These are phyloP conservation scores for Hypoxylon sp. DNA, from an alignment of 2,329 filamentous ascomycete genomes.

Conservation along the genomic window DNA sequence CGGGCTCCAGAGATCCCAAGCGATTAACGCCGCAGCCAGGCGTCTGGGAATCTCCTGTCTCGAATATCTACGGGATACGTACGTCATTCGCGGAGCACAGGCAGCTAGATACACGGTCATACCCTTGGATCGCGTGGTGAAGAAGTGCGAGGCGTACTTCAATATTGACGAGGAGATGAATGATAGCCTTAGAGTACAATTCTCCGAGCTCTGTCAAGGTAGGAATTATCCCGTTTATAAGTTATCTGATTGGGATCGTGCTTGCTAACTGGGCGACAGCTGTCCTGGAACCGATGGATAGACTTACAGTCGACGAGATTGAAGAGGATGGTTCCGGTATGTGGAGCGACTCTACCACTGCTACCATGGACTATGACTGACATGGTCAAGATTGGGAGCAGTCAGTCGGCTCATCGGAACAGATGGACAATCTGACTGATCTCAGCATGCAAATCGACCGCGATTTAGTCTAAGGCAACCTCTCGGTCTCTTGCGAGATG, in stretches of 20 bases:
- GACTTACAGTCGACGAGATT: slow-evolving; percentile 68
- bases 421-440: slow-evolving; percentile 64
- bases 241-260: neutral
- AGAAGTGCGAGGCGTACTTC: slow-evolving; percentile 59
- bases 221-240: slow-evolving; percentile 39
- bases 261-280: slow-evolving; percentile 50
- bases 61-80: slow-evolving; percentile 61
- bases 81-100: slow-evolving; percentile 58
- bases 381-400: slow-evolving; percentile 66
- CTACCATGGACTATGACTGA: slow-evolving; percentile 56
- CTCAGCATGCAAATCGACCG: slow-evolving; percentile 59
- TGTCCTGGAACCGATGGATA: slow-evolving; percentile 64
- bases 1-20: slow-evolving; percentile 50
- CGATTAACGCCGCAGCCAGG: slow-evolving; percentile 55
- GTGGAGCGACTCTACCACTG: slow-evolving; percentile 59
- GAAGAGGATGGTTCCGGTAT: slow-evolving; percentile 72
- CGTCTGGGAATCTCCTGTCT: slow-evolving; percentile 62
- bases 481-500: neutral
- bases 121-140: slow-evolving; percentile 59
- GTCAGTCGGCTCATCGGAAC: slow-evolving; percentile 67
- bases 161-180: slow-evolving; percentile 51
- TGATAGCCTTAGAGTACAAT: slow-evolving; percentile 53
- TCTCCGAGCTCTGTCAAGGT: slow-evolving; percentile 56
- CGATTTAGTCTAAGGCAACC: slow-evolving; percentile 56
- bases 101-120: slow-evolving; percentile 60